A percentile compares a stretch with the other conserved stretches of the same genome.
Evolutionary conservation across 257 asterid genomes (phyloP).

Genomic region (Fraxinus pennsylvanica): DNA sequence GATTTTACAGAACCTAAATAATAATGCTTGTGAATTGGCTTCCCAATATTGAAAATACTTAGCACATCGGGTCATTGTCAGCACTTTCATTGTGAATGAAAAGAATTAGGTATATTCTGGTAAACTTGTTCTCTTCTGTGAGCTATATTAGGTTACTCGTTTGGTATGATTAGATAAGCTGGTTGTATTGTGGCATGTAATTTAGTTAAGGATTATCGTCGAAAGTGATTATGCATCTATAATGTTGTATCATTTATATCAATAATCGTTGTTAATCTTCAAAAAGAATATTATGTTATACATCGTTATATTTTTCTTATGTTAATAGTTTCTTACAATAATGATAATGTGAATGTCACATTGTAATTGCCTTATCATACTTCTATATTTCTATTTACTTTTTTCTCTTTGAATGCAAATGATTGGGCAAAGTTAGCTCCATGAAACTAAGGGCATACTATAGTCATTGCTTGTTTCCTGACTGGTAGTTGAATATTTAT

Average conservation of each 20-base stretch:
- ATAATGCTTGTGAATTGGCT: conserved; percentile 96
- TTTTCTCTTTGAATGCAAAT: no score
- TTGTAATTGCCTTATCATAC: background rate
- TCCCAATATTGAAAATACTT: conserved; percentile 55
- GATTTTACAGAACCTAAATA: conserved; percentile 86
- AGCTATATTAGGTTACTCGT: background rate
- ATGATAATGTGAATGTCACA: background rate
- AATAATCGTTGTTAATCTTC: background rate
- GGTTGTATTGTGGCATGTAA: conserved; percentile 75
- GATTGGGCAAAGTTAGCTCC: no score
- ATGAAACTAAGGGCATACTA: no score
- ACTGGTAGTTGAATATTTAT: no score
- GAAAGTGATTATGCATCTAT: conserved; percentile 65
- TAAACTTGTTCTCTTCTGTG: background rate
- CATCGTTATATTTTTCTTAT: background rate
- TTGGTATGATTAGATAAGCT: background rate
- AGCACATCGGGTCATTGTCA: conserved; percentile 88
- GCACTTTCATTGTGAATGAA: conserved; percentile 75
- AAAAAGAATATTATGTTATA: background rate
- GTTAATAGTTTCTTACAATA: background rate
- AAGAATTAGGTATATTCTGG: conserved; percentile 62
- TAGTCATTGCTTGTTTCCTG: no score
- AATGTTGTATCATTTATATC: background rate
- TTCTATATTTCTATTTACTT: no score
- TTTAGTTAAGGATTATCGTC: conserved; percentile 97